Conservation (phyloP, 192 early-diverging fungal species). For the Coemansia pectinata region DNA sequence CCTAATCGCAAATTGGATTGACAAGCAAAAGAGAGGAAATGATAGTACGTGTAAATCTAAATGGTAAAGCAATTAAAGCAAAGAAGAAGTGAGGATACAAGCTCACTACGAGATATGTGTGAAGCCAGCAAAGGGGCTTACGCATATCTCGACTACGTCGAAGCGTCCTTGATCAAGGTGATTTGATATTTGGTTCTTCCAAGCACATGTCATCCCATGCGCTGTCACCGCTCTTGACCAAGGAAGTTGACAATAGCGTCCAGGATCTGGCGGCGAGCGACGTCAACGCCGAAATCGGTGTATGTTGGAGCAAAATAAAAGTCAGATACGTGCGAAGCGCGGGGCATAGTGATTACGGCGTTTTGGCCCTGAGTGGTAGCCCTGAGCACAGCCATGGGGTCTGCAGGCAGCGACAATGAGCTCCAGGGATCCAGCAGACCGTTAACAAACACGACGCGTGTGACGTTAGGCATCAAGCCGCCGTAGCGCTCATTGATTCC, state of each 20-base stretch:
- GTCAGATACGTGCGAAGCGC: constrained; percentile 48
- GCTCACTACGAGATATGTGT: too few relatives aligned
- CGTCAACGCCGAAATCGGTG: constrained; percentile 46
- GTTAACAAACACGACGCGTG: constrained; percentile 65
- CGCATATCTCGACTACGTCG: not conserved
- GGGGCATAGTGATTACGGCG: constrained; percentile 46
- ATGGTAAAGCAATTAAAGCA: not conserved
- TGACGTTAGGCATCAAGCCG: constrained; percentile 38
- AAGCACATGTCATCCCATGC: not conserved
- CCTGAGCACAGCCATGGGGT: constrained; percentile 11
- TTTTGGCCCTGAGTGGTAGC: constrained; percentile 18
- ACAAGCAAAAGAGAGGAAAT: not conserved
- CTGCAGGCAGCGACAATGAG: constrained; percentile 50
- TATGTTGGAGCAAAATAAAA: constrained; percentile 38
- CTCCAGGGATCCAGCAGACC: constrained; percentile 68
- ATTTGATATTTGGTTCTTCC: not conserved
- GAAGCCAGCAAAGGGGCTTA: not conserved
- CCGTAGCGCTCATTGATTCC: constrained; percentile 39
- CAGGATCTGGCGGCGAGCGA: constrained; percentile 37
- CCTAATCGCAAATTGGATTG: not conserved
- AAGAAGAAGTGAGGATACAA: not conserved
- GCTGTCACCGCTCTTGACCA: not conserved
- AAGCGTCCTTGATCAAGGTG: not conserved
- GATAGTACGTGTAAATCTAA: not conserved
- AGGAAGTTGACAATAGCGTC: constrained; percentile 36